These are phyloP conservation scores for Lentinula sp. DNA, from an alignment of 768 basidiomycete genomes.

Conservation along the genomic window DNA sequence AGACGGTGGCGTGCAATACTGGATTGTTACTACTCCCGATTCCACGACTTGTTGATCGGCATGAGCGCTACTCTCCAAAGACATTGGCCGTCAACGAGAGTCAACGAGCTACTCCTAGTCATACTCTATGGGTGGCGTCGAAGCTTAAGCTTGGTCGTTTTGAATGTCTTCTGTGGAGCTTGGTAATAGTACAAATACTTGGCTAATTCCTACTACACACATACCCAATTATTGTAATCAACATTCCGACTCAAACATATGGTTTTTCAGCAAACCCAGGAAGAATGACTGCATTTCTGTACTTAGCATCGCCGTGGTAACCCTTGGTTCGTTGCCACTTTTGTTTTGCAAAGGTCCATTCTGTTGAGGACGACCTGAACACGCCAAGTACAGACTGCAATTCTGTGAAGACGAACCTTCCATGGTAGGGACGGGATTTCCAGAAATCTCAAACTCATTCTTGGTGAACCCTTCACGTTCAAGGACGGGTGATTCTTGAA, in stretches of 20 bases:
- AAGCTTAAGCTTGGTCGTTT: too few species aligned
- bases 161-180: too few species aligned
- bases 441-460: conserved; percentile 40
- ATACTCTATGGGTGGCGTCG: too few species aligned
- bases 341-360: conserved; percentile 46
- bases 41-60: too few species aligned
- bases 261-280: background rate
- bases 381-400: background rate
- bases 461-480: conserved; percentile 37
- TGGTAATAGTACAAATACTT: too few species aligned
- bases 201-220: too few species aligned
- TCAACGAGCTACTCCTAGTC: too few species aligned
- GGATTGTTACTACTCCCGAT: too few species aligned
- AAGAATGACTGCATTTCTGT: background rate
- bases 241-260: background rate
- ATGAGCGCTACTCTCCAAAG: too few species aligned
- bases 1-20: too few species aligned
- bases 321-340: conserved; percentile 39
- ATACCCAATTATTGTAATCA: too few species aligned
- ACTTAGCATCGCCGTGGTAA: background rate
- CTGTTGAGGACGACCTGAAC: conserved; percentile 13
- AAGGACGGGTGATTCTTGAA: conserved; percentile 39
- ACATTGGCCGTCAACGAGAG: too few species aligned
- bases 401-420: conserved; percentile 21
- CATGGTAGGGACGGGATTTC: conserved; percentile 39